Base-by-base conservation (phyloP, 768 basidiomycete species). In the Rhizopogon sp. region DNA sequence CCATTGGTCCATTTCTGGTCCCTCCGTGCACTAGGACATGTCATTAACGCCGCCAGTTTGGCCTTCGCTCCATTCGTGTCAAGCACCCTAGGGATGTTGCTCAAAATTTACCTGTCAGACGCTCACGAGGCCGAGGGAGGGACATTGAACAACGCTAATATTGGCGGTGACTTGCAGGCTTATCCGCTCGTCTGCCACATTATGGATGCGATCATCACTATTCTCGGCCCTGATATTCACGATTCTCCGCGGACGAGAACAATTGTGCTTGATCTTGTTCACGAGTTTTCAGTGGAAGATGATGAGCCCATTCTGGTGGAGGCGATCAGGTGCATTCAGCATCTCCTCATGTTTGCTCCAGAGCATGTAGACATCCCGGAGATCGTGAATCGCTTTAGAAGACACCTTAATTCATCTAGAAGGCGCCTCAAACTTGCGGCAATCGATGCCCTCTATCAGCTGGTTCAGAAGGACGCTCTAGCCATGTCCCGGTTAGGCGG, bases 1-100 rank as follows among this genome's bases (percentile, higher is more conserved):
- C 96, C 97, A 0, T 80, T 93, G 33, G 97, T 98, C 6, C 96
- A 98, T 69, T 97, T 88, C 65, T 95, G 90, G 85, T 87, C 96
- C 2, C 74, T 98, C 58, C 85, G 82, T 46, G 90, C 97, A 1
- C 76, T 99, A 31, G 83, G 88, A 6, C 79, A 83, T 14, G 95
- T 98, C 55, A 87, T 97, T 66, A 87, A 91, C 64, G 88, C 95
- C 3, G 94, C 96, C 3, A 94, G 90, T 70, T 73, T 98, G 54
- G 87, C 90, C 0, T 99, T 96, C 66, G 84, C 90, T 3, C 90
- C 93, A 0, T 96, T 88, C 64, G 88, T 97, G 5, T 79, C 89
- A 2, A 84, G 84, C 60, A 98, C 95, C 0, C 78, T 98, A 35
- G 93, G 91, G 16, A 87, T 98, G 79, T 74, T 98, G 1, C 81